phyloP scores from a whole-genome alignment of 1,284 basidiomycete species.

The Serendipita sp. region DNA sequence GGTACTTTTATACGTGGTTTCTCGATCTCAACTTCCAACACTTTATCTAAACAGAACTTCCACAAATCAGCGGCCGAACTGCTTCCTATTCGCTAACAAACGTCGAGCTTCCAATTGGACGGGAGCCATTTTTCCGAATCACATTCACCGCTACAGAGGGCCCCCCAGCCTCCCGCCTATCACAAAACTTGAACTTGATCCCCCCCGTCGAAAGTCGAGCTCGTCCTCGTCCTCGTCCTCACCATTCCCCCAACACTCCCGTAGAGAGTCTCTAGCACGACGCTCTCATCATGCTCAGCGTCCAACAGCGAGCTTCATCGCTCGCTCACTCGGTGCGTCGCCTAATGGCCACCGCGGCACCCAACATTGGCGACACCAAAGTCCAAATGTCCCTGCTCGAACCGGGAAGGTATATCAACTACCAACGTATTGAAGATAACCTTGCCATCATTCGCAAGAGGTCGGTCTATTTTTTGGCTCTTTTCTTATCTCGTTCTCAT shows the following conservation, averaged over 20 bases:
- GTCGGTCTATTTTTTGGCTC: conserved; percentile 29
- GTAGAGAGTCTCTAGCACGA: background rate
- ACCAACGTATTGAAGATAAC: conserved; percentile 95
- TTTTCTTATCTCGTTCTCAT: background rate
- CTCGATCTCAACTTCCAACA: no score
- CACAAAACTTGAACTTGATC: no score
- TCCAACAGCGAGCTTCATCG: background rate
- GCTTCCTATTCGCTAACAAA: no score
- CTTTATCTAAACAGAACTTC: no score
- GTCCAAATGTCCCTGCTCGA: conserved; percentile 86
- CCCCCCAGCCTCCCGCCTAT: no score
- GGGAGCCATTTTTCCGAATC: no score
- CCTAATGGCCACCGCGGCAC: conserved; percentile 59
- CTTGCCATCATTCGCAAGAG: conserved; percentile 69
- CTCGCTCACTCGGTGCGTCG: background rate
- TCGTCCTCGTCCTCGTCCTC: background rate
- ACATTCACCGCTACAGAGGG: no score
- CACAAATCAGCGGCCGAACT: no score
- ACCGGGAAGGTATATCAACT: conserved; percentile 84
- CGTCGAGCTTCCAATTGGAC: no score
- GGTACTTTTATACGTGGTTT: no score
- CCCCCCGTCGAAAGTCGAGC: no score
- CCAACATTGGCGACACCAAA: conserved; percentile 80
- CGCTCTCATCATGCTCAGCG: background rate
- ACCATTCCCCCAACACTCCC: background rate